Evolutionary conservation across 75 land plant species (phyloP).

Genomic region (Pseudotsuga menziesii): DNA sequence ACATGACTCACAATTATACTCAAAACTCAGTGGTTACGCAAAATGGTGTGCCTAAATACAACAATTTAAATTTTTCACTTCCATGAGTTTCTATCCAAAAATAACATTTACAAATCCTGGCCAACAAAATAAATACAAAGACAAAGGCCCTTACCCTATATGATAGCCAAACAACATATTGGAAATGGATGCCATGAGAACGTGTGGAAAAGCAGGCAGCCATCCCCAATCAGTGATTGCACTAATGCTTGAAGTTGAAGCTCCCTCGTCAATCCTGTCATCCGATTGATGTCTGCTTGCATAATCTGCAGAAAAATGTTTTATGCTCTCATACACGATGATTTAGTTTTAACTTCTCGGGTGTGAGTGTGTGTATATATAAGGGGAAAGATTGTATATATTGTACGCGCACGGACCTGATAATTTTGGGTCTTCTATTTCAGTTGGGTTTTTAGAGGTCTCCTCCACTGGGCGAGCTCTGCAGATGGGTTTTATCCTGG

Average conservation of each 20-base stretch:
- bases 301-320: not conserved
- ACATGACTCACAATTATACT: too few relatives aligned
- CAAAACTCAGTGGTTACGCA: not conserved
- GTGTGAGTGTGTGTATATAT: not conserved
- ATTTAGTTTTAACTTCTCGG: not conserved
- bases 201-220: conserved; percentile 89
- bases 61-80: not conserved
- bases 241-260: not conserved
- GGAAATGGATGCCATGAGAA: conserved; percentile 77
- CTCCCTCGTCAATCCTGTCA: not conserved
- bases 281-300: not conserved
- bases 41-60: not conserved
- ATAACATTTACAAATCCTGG: not conserved
- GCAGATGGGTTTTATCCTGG: not conserved
- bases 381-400: not conserved
- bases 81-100: not conserved
- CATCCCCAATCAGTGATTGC: conserved; percentile 46
- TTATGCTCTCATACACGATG: not conserved
- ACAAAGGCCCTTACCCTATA: conserved; percentile 53
- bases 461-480: not conserved
- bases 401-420: not conserved
- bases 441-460: not conserved
- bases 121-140: not conserved
- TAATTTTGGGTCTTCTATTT: not conserved
- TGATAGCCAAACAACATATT: conserved; percentile 94